Percentiles rank a stretch among this genome's conserved stretches.
Conservation (phyloP, 1,139 yeast genomes). For the Ashbya aceris region DNA sequence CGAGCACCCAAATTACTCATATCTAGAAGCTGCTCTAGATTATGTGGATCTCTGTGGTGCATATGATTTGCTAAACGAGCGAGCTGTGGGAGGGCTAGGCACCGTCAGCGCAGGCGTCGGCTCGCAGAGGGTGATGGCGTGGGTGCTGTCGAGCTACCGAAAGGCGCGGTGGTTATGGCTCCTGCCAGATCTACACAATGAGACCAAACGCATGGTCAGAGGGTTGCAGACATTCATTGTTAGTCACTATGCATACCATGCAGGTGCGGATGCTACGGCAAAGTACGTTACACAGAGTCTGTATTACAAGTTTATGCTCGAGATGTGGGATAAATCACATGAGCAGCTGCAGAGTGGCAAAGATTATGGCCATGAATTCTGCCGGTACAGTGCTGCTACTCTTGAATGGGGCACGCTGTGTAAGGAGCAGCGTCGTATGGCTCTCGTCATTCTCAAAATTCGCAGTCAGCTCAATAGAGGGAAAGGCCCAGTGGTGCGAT, state of each 20-base stretch:
- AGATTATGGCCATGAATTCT: background rate
- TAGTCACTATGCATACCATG: constrained; percentile 13
- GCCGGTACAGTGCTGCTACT: background rate
- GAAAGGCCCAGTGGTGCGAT: background rate
- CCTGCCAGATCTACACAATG: constrained; percentile 4
- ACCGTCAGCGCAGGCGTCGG: background rate
- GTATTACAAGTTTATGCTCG: constrained; percentile 7
- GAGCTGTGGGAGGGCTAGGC: too few relatives aligned
- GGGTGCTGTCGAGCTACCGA: constrained; percentile 16
- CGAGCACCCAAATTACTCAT: background rate
- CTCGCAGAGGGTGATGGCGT: constrained; percentile 6
- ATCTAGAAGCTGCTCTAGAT: background rate
- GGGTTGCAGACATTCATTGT: constrained; percentile 15
- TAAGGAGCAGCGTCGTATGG: constrained; percentile 1
- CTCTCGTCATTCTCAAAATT: background rate
- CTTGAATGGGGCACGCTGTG: background rate
- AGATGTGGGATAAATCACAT: background rate
- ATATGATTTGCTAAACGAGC: too few relatives aligned
- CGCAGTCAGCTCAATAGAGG: background rate
- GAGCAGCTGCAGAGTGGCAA: background rate
- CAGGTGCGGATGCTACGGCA: constrained; percentile 2
- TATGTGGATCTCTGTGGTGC: background rate
- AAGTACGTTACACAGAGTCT: constrained; percentile 10
- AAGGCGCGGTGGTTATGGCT: constrained; percentile 5
- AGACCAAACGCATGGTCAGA: constrained; percentile 6